These are phyloP conservation scores for Cenchrus fungigraminus DNA, from an alignment of 176 grass and related monocot species.

Conservation along the genomic window DNA sequence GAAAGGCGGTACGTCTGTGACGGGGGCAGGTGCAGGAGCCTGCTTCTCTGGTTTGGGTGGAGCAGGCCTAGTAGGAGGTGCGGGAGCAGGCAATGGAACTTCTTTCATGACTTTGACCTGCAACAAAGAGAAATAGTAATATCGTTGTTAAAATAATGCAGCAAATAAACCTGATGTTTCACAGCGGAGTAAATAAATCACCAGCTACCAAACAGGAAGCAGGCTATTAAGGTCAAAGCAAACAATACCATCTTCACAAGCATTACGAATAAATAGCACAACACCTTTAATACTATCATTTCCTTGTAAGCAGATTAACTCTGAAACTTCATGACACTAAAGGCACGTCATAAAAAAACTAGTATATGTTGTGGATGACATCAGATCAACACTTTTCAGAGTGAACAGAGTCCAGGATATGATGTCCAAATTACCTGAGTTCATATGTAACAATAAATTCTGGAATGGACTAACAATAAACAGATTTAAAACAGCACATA, in stretches of 20 bases:
- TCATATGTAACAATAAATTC: background rate
- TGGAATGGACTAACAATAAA: background rate
- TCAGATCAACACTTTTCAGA: background rate
- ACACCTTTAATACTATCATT: background rate
- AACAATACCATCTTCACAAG: background rate
- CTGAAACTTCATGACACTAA: background rate
- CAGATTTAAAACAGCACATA: no score
- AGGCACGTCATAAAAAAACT: background rate
- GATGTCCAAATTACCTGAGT: background rate
- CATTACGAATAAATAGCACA: background rate
- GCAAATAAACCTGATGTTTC: constrained; percentile 17
- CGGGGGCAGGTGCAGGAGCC: constrained; percentile 31
- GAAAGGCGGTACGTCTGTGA: constrained; percentile 49
- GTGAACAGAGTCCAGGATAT: background rate
- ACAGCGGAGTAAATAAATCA: background rate
- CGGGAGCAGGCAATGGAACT: constrained; percentile 35
- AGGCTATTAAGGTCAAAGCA: background rate
- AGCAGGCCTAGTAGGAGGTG: constrained; percentile 45
- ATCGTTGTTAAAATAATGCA: constrained; percentile 24
- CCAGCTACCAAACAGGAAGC: background rate
- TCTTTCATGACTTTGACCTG: constrained; percentile 82
- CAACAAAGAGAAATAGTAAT: constrained; percentile 27
- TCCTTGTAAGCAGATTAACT: background rate
- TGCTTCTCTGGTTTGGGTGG: constrained; percentile 60
- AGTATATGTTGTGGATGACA: background rate